These are phyloP conservation scores for Colletotrichum sp. DNA, from an alignment of 2,329 filamentous ascomycete genomes.

Conservation along the genomic window DNA sequence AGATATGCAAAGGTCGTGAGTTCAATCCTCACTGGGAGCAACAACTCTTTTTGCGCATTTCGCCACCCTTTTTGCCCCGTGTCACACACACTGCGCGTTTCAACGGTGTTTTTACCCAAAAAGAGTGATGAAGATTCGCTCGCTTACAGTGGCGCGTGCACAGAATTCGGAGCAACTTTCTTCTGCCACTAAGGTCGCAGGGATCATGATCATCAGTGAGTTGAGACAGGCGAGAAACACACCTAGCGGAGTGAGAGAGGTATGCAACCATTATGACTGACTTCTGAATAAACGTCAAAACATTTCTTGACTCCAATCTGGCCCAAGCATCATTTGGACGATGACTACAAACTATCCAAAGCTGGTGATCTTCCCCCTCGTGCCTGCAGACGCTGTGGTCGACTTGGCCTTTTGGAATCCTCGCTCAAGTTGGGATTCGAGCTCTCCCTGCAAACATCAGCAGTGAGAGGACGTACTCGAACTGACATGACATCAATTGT, in stretches of 20 bases:
- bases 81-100: not conserved
- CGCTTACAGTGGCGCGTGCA: not conserved
- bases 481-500: not conserved
- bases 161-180: not conserved
- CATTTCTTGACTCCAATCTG: not conserved
- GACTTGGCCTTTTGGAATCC: not conserved
- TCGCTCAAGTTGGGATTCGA: not conserved
- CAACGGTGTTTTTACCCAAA: not conserved
- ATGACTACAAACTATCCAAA: not conserved
- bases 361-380: not conserved
- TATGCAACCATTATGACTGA: not conserved
- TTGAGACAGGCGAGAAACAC: not conserved
- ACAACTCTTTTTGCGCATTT: not conserved
- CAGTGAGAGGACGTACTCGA: not conserved
- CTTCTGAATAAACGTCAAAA: not conserved
- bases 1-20: conserved; percentile 35
- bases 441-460: not conserved
- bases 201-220: not conserved
- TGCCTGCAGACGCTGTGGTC: not conserved
- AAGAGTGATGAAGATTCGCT: too few species aligned
- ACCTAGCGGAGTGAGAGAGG: not conserved
- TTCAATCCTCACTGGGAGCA: conserved; percentile 34
- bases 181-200: conserved; percentile 18
- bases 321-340: not conserved
- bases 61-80: not conserved